phyloP scores from a whole-genome alignment of 2,329 filamentous ascomycete genomes.

The Pezizomycotina sp. region DNA sequence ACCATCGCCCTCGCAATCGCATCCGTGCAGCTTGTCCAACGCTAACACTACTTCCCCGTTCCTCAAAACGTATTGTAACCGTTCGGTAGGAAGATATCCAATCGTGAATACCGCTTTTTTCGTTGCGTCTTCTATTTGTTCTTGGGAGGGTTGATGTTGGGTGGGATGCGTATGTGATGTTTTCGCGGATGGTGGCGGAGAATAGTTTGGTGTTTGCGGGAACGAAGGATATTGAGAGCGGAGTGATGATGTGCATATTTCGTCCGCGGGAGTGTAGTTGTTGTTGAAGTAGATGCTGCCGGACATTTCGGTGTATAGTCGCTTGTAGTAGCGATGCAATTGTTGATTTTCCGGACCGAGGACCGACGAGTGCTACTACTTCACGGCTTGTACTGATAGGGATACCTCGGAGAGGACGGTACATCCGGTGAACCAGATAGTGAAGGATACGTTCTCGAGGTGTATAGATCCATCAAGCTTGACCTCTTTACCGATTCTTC shows the following conservation, averaged over 20 bases:
- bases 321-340: slow-evolving; percentile 57
- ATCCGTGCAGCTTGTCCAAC: slow-evolving; percentile 66
- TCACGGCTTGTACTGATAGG: slow-evolving; percentile 48
- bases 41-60: slow-evolving; percentile 65
- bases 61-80: slow-evolving; percentile 53
- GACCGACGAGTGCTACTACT: slow-evolving; percentile 68
- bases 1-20: slow-evolving; percentile 66
- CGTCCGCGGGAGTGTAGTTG: too few species aligned
- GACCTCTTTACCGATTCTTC: slow-evolving; percentile 15
- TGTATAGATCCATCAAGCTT: slow-evolving; percentile 35
- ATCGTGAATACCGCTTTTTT: slow-evolving; percentile 59
- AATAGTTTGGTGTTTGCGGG: slow-evolving; percentile 55
- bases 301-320: slow-evolving; percentile 42
- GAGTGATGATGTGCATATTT: slow-evolving; percentile 41
- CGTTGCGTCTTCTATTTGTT: too few species aligned
- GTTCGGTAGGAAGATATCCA: slow-evolving; percentile 57
- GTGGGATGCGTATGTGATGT: slow-evolving; percentile 47
- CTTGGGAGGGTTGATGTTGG: too few species aligned
- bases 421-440: slow-evolving; percentile 46
- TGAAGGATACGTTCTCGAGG: slow-evolving; percentile 51
- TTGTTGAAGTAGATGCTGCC: slow-evolving; percentile 42
- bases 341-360: slow-evolving; percentile 84
- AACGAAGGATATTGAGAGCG: slow-evolving; percentile 44
- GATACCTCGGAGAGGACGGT: slow-evolving; percentile 45
- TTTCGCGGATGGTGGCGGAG: slow-evolving; percentile 56